A percentile compares a stretch with the other conserved stretches of the same genome.
Conservation (phyloP, 2,329 filamentous ascomycete species). For the Cercospora beticola region DNA sequence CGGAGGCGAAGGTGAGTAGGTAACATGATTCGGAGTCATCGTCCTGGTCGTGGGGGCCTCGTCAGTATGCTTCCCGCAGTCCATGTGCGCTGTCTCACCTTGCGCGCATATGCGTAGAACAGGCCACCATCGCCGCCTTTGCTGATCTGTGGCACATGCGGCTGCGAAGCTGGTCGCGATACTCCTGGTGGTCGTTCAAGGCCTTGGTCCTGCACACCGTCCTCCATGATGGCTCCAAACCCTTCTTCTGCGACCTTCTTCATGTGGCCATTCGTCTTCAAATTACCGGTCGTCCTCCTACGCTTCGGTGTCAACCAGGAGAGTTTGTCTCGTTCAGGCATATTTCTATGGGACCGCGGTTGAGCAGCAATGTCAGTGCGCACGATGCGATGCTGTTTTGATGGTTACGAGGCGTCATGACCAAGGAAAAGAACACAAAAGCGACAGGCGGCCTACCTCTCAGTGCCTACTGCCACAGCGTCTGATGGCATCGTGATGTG, state of each 20-base stretch:
- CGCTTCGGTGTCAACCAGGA: constrained; percentile 33
- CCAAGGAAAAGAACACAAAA: neutral
- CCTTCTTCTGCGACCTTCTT: constrained; percentile 11
- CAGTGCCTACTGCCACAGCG: neutral
- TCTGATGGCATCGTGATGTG: constrained; percentile 19
- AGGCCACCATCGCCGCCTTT: constrained; percentile 25
- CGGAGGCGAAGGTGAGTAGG: constrained; percentile 37
- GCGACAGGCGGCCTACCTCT: constrained; percentile 8
- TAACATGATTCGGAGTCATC: constrained; percentile 34
- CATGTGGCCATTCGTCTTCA: constrained; percentile 24
- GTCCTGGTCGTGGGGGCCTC: constrained; percentile 16
- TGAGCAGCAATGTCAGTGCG: neutral
- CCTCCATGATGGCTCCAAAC: constrained; percentile 15
- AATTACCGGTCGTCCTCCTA: constrained; percentile 29
- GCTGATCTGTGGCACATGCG: constrained; percentile 8
- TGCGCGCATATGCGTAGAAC: constrained; percentile 34
- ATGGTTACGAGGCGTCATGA: neutral
- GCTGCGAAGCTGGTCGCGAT: constrained; percentile 16
- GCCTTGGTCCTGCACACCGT: neutral
- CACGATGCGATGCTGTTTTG: neutral
- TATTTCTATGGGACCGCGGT: neutral
- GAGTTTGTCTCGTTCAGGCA: constrained; percentile 19
- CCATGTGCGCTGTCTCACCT: constrained; percentile 16
- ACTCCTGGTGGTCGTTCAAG: constrained; percentile 14
- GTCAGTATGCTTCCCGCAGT: neutral